phyloP scores from a whole-genome alignment of 768 basidiomycete species.

The Tricholoma bakamatsutake region DNA sequence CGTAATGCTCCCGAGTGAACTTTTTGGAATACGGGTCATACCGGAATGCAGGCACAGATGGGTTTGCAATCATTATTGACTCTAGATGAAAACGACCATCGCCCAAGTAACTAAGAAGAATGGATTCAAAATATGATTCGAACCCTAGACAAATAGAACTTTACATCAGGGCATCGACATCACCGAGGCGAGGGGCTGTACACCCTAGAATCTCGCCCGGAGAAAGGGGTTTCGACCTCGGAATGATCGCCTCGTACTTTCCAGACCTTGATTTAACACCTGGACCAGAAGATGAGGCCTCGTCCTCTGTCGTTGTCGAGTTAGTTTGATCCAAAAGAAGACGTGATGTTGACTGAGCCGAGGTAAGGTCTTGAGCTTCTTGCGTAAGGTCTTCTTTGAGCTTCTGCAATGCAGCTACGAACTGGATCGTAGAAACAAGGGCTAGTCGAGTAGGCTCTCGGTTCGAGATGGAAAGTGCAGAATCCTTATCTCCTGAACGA shows the following conservation, averaged over 20 bases:
- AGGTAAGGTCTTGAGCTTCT: constrained; percentile 25
- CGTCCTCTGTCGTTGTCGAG: not conserved
- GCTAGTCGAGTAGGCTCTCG: constrained; percentile 66
- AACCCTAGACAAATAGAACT: constrained; percentile 19
- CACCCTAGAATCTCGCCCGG: constrained; percentile 98
- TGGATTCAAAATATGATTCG: constrained; percentile 3
- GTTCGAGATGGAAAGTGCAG: constrained; percentile 9
- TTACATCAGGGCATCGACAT: constrained; percentile 89
- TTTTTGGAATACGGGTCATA: constrained; percentile 99
- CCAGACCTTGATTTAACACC: constrained; percentile 43
- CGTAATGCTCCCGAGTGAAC: constrained; percentile 86
- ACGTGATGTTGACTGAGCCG: constrained; percentile 4
- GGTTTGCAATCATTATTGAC: constrained; percentile 99
- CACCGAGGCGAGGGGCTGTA: constrained; percentile 76
- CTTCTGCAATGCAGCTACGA: constrained; percentile 85
- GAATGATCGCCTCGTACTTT: constrained; percentile 70
- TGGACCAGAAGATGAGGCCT: constrained; percentile 1
- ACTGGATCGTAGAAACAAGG: constrained; percentile 96
- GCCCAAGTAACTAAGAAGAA: constrained; percentile 73
- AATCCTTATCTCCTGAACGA: constrained; percentile 5
- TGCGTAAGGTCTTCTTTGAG: constrained; percentile 72
- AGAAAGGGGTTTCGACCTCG: constrained; percentile 85
- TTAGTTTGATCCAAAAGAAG: constrained; percentile 8
- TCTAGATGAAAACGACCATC: constrained; percentile 98
- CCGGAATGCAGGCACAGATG: constrained; percentile 87